phyloP scores from a whole-genome alignment of 345 rosid genomes.

The Lepidium aucheri region DNA sequence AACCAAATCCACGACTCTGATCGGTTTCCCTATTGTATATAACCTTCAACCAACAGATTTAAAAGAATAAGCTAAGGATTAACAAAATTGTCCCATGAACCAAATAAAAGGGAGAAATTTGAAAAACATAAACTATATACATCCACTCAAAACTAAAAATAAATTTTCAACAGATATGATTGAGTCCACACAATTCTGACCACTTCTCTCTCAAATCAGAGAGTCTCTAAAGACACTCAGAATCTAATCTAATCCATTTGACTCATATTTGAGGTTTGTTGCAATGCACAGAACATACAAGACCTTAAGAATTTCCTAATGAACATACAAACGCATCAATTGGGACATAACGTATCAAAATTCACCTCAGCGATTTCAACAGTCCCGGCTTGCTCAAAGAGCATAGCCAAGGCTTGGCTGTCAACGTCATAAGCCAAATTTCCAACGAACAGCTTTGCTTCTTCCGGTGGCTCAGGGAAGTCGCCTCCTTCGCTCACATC shows the following conservation, averaged over 20 bases:
- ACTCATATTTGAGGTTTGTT: not conserved
- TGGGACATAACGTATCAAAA: not conserved
- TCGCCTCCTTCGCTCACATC: slow-evolving; percentile 12
- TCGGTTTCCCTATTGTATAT: slow-evolving; percentile 77
- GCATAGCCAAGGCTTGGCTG: slow-evolving; percentile 70
- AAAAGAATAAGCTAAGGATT: not conserved
- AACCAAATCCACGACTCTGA: slow-evolving; percentile 90
- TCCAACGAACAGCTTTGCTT: slow-evolving; percentile 82
- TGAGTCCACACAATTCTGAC: not conserved
- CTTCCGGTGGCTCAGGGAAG: slow-evolving; percentile 56
- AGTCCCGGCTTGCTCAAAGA: slow-evolving; percentile 80
- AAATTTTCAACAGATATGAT: not conserved
- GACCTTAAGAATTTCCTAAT: not conserved
- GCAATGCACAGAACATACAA: not conserved
- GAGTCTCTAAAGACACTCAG: not conserved
- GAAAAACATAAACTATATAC: not conserved
- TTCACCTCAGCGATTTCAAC: slow-evolving; percentile 92
- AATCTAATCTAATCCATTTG: not conserved
- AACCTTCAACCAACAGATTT: slow-evolving; percentile 41
- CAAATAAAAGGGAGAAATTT: not conserved
- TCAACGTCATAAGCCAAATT: slow-evolving; percentile 76
- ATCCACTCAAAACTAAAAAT: not conserved
- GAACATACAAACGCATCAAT: not conserved
- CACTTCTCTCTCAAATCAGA: not conserved
- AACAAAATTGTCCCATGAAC: not conserved